Conservation (phyloP, 2,329 filamentous ascomycete genomes). For the Phoma sp. region DNA sequence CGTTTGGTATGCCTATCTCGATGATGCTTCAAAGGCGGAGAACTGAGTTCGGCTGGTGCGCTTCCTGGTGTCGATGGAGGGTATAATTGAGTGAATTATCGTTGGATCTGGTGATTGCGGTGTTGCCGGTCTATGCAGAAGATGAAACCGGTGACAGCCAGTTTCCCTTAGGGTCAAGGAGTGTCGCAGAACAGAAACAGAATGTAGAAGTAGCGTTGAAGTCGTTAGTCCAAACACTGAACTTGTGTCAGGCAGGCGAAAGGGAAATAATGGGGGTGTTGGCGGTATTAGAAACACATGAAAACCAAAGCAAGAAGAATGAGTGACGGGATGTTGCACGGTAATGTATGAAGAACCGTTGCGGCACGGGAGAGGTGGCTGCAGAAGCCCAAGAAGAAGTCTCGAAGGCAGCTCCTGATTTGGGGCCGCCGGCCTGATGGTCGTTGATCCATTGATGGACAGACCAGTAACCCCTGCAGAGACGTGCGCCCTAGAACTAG, state of each 20-base stretch:
- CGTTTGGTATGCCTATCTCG: background rate
- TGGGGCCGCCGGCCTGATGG: conserved; percentile 39
- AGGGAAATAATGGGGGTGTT: conserved; percentile 32
- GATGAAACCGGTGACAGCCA: conserved; percentile 36
- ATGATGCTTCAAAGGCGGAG: background rate
- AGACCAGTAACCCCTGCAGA: conserved; percentile 36
- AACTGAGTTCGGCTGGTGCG: conserved; percentile 15
- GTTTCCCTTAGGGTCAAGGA: conserved; percentile 16
- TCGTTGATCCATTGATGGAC: conserved; percentile 39
- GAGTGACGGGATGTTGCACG: conserved; percentile 35
- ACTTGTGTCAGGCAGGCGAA: conserved; percentile 10
- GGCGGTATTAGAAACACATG: conserved; percentile 33
- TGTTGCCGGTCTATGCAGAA: conserved; percentile 30
- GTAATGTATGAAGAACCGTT: conserved; percentile 38
- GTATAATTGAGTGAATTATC: conserved; percentile 19
- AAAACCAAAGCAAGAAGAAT: conserved; percentile 29
- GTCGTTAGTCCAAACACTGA: conserved; percentile 21
- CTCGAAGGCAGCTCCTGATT: conserved; percentile 38
- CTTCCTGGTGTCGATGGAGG: conserved; percentile 17
- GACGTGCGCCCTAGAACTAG: conserved; percentile 27
- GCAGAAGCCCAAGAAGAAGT: conserved; percentile 31
- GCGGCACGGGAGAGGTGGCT: conserved; percentile 34
- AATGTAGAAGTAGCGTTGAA: conserved; percentile 21
- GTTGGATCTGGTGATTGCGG: conserved; percentile 24
- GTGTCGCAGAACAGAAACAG: conserved; percentile 35